Conservation (phyloP, 306 rosid genomes). For the Acacia acuminata region DNA sequence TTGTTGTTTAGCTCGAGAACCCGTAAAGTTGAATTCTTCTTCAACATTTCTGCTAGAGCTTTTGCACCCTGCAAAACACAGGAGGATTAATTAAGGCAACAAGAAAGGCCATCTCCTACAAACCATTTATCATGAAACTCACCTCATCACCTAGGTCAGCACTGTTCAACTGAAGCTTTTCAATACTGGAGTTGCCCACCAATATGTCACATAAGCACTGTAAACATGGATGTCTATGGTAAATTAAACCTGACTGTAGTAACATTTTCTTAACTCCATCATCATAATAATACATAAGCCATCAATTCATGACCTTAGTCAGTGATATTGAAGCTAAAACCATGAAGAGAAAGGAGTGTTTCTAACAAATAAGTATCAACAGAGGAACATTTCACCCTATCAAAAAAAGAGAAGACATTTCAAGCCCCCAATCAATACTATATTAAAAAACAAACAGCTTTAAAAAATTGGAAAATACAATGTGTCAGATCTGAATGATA, state of each 20-base stretch:
- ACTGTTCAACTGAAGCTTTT: slow-evolving; percentile 90
- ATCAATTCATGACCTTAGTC: slow-evolving; percentile 21
- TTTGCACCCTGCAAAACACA: slow-evolving; percentile 76
- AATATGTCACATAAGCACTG: slow-evolving; percentile 82
- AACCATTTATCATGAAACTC: slow-evolving; percentile 38
- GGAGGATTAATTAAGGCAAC: slow-evolving; percentile 33
- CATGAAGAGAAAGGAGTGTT: slow-evolving; percentile 13
- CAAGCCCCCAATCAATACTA: slow-evolving; percentile 9
- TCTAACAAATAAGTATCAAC: slow-evolving; percentile 11
- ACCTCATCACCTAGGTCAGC: slow-evolving; percentile 96
- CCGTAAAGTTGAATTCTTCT: slow-evolving; percentile 77
- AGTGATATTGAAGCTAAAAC: slow-evolving; percentile 12
- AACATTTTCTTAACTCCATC: neutral
- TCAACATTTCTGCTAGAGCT: slow-evolving; percentile 89
- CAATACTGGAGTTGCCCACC: slow-evolving; percentile 71
- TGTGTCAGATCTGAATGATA: neutral
- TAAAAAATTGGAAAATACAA: neutral
- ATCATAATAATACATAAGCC: slow-evolving; percentile 27
- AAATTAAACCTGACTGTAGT: slow-evolving; percentile 26
- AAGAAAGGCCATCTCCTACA: slow-evolving; percentile 9
- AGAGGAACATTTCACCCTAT: neutral
- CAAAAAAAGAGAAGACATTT: neutral
- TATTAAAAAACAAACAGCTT: neutral
- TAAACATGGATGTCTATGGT: slow-evolving; percentile 38
- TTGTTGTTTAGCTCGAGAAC: slow-evolving; percentile 89